Conservation (phyloP, 2,329 filamentous ascomycete genomes). For the Xylariaceae sp. region DNA sequence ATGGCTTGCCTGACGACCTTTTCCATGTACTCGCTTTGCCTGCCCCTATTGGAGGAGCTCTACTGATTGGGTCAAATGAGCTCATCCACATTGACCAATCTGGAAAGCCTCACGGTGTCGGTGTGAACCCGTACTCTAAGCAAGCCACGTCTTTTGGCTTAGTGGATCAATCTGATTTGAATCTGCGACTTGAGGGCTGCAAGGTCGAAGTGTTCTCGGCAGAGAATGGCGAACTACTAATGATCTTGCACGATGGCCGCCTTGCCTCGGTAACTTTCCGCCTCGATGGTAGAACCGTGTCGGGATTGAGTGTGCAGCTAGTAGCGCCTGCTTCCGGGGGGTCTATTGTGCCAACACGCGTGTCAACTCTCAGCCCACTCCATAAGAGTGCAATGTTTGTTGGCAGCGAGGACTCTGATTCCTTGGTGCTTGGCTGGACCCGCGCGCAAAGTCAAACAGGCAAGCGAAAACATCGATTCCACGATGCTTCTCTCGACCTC, state of each 20-base stretch:
- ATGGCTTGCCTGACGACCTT: conserved; percentile 81
- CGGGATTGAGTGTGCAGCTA: conserved; percentile 70
- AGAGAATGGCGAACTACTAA: conserved; percentile 77
- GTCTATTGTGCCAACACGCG: conserved; percentile 53
- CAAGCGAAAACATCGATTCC: conserved; percentile 59
- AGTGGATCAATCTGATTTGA: conserved; percentile 77
- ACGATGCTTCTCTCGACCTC: conserved; percentile 50
- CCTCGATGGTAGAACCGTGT: conserved; percentile 87
- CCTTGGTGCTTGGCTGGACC: conserved; percentile 75
- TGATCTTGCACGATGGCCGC: conserved; percentile 72
- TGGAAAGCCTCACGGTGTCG: conserved; percentile 87
- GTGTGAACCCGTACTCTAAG: conserved; percentile 85
- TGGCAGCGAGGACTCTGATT: conserved; percentile 80
- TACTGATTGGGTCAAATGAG: conserved; percentile 85
- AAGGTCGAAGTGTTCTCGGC: conserved; percentile 70
- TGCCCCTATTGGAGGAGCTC: conserved; percentile 79
- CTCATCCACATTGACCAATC: conserved; percentile 94
- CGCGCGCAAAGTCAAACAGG: conserved; percentile 58
- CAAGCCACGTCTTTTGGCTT: conserved; percentile 79
- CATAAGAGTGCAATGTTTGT: conserved; percentile 71
- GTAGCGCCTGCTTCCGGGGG: conserved; percentile 63
- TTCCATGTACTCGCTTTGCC: conserved; percentile 79
- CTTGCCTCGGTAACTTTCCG: conserved; percentile 76
- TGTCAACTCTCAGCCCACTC: conserved; percentile 67
- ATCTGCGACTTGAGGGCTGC: conserved; percentile 77